phyloP scores from a whole-genome alignment of 2,329 filamentous ascomycete genomes.

The Exophiala xenobiotica region DNA sequence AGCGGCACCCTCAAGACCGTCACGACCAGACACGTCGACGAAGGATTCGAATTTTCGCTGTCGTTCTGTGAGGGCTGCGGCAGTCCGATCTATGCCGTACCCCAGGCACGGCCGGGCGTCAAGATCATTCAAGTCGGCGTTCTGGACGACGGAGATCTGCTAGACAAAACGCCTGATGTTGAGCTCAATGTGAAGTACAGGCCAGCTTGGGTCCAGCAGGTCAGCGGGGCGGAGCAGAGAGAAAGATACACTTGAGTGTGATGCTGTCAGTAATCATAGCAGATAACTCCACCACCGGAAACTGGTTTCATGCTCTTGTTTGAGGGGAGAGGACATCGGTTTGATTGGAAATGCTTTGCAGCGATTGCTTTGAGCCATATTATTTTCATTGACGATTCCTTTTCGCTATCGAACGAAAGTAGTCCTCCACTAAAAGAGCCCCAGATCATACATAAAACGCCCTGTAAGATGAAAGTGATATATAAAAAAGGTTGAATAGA shows the following conservation, averaged over 20 bases:
- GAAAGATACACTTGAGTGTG: conserved; percentile 16
- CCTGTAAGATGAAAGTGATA: no score
- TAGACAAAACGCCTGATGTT: neutral
- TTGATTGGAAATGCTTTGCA: no score
- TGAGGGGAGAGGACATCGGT: no score
- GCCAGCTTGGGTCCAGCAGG: neutral
- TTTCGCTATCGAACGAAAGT: no score
- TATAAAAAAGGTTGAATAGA: no score
- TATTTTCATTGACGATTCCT: no score
- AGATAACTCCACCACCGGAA: no score
- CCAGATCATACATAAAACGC: no score
- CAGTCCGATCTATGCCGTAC: conserved; percentile 11
- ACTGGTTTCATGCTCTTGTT: no score
- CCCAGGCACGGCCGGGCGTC: neutral
- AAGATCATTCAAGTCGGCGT: conserved; percentile 10
- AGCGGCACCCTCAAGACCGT: conserved; percentile 3
- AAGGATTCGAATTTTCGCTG: conserved; percentile 10
- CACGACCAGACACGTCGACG: conserved; percentile 10
- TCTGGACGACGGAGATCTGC: conserved; percentile 5
- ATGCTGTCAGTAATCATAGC: no score
- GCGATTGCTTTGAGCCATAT: no score
- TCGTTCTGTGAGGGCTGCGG: conserved; percentile 12
- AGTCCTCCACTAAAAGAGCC: no score
- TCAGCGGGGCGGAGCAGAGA: conserved; percentile 4
- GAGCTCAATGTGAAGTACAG: conserved; percentile 16